A percentile compares a stretch with the other conserved stretches of the same genome.
Conservation (phyloP, 75 land plant genomes). For the Cupressus sempervirens region DNA sequence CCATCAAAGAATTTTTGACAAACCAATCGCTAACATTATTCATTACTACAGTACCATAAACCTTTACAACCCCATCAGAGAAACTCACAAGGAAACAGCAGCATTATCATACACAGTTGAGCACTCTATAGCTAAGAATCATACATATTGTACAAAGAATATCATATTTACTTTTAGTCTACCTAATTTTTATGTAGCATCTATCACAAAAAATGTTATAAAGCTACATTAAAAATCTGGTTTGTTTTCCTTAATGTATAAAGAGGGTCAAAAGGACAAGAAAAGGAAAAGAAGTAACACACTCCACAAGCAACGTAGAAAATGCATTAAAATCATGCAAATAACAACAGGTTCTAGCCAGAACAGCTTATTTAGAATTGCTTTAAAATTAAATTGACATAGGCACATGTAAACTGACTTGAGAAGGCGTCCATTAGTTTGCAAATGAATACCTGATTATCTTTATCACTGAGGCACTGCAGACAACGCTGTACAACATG, state of each 20-base stretch:
- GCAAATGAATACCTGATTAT: slow-evolving; percentile 41
- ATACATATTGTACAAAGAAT: background rate
- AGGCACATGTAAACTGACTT: background rate
- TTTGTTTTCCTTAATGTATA: background rate
- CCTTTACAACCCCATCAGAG: background rate
- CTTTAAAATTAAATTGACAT: background rate
- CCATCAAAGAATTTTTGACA: background rate
- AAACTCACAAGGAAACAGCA: background rate
- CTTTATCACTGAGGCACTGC: slow-evolving; percentile 40
- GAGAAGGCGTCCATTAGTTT: background rate
- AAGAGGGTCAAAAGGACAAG: background rate
- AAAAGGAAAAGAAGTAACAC: background rate
- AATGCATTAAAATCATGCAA: background rate
- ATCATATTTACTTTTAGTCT: background rate
- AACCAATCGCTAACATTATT: background rate
- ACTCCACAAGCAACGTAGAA: background rate
- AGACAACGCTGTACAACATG: slow-evolving; percentile 85
- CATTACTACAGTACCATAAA: background rate
- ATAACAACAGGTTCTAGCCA: background rate
- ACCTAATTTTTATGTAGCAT: background rate
- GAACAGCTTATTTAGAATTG: background rate
- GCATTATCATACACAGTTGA: background rate
- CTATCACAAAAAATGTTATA: background rate
- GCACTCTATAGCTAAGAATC: background rate
- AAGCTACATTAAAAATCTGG: background rate